Conservation (phyloP, 192 early-diverging fungal species). For the Podila verticillata region DNA sequence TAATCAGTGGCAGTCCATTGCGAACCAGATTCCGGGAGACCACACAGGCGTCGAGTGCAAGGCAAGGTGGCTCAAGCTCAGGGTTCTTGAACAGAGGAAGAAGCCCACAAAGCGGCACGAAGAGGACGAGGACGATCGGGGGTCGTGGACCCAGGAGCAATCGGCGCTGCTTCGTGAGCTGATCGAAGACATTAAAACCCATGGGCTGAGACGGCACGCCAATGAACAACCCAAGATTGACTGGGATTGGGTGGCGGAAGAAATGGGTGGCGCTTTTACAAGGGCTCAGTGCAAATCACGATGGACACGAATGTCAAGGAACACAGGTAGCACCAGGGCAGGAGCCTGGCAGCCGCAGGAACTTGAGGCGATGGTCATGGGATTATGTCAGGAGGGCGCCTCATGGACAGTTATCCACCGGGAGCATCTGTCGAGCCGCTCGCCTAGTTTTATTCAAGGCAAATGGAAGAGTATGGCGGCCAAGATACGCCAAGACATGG, state of each 20-base stretch:
- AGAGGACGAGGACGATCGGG: neutral
- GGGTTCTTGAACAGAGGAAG: neutral
- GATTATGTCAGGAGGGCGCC: neutral
- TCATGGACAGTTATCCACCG: constrained; percentile 16
- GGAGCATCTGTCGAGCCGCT: constrained; percentile 9
- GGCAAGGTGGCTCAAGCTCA: constrained; percentile 16
- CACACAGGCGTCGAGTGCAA: constrained; percentile 21
- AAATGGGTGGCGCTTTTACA: constrained; percentile 15
- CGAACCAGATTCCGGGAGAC: constrained; percentile 11
- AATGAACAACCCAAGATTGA: neutral
- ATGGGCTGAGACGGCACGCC: neutral
- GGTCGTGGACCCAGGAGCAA: constrained; percentile 20
- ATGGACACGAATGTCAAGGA: constrained; percentile 12
- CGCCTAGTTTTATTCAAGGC: constrained; percentile 27
- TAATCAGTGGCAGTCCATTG: constrained; percentile 10
- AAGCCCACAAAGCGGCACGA: neutral
- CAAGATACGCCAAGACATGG: constrained; percentile 8
- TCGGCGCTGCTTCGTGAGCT: neutral
- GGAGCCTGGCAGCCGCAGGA: constrained; percentile 20
- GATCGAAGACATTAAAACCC: constrained; percentile 2
- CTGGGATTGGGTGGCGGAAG: constrained; percentile 7
- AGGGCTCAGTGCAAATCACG: constrained; percentile 21
- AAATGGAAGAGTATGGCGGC: constrained; percentile 16
- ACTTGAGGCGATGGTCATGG: constrained; percentile 9
- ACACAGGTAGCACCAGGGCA: neutral